Evolutionary conservation across 2,329 filamentous ascomycete genomes (phyloP).

Genomic region (Fusarium sp.): DNA sequence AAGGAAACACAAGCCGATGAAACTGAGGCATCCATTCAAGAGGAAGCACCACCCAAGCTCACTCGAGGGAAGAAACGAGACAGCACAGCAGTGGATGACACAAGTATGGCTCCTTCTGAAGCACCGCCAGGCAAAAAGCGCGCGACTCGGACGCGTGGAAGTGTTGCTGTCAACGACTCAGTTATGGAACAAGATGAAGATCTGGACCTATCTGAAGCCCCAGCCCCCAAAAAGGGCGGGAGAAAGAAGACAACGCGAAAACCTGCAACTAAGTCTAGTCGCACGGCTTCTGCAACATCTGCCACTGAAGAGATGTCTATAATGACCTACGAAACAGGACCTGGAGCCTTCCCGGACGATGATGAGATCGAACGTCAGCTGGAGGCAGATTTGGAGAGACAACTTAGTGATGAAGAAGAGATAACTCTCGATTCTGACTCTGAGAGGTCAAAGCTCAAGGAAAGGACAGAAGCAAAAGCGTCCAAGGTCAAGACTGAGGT

Average conservation of each 20-base stretch:
- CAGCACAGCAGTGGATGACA: constrained; percentile 68
- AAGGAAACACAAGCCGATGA: constrained; percentile 66
- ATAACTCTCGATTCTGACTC: constrained; percentile 59
- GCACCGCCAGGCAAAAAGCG: constrained; percentile 69
- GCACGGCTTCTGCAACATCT: constrained; percentile 60
- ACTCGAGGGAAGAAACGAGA: constrained; percentile 70
- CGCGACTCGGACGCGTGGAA: constrained; percentile 62
- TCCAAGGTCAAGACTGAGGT: constrained; percentile 43
- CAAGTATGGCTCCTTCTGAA: constrained; percentile 55
- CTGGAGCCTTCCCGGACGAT: constrained; percentile 64
- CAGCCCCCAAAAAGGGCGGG: constrained; percentile 45
- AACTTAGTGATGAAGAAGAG: constrained; percentile 64
- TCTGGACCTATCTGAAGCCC: constrained; percentile 54
- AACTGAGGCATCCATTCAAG: constrained; percentile 40
- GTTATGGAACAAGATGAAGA: constrained; percentile 54
- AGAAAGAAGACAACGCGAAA: constrained; percentile 55
- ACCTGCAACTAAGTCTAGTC: constrained; percentile 53
- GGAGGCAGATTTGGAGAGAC: constrained; percentile 71
- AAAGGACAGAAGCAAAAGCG: constrained; percentile 45
- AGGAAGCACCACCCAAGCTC: constrained; percentile 50
- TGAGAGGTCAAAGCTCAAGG: constrained; percentile 52
- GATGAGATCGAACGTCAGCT: constrained; percentile 74
- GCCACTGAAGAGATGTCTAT: constrained; percentile 64
- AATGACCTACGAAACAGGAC: constrained; percentile 54
- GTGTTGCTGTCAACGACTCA: constrained; percentile 56